These are phyloP conservation scores for Bryum argenteum DNA, from an alignment of 225 moss, liverwort and hornwort genomes.

Conservation along the genomic window DNA sequence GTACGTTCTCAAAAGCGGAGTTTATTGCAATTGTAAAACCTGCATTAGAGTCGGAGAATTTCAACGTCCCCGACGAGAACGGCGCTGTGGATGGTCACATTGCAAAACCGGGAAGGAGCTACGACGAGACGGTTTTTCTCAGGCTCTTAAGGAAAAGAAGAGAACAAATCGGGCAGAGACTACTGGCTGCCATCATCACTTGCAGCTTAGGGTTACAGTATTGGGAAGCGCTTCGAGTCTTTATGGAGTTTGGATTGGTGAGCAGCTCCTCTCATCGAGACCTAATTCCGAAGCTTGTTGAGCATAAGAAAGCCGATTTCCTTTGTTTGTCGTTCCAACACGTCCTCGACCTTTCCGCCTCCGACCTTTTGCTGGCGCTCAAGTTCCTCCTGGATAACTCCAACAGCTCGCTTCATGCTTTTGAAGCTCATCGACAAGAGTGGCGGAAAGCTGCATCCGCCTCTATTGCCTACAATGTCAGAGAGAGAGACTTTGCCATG, in stretches of 20 bases:
- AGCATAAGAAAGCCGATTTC: conserved; percentile 44
- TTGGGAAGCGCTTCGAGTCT: conserved; percentile 51
- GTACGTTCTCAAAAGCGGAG: conserved; percentile 32
- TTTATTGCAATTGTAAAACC: conserved; percentile 40
- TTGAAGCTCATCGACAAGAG: conserved; percentile 50
- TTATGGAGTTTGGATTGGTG: conserved; percentile 56
- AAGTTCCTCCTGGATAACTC: conserved; percentile 59
- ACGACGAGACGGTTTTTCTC: conserved; percentile 43
- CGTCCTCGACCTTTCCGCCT: conserved; percentile 67
- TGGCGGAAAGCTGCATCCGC: conserved; percentile 61
- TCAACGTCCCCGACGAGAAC: conserved; percentile 21
- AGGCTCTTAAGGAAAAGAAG: conserved; percentile 35
- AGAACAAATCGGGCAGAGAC: conserved; percentile 44
- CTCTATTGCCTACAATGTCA: conserved; percentile 45
- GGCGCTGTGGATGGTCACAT: conserved; percentile 29
- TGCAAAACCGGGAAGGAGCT: neutral
- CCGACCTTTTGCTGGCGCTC: conserved; percentile 57
- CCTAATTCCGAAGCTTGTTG: conserved; percentile 59
- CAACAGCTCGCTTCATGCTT: conserved; percentile 37
- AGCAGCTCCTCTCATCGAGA: conserved; percentile 40
- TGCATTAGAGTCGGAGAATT: conserved; percentile 23
- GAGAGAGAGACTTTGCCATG: neutral
- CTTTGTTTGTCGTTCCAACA: conserved; percentile 44
- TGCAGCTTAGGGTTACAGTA: conserved; percentile 54
- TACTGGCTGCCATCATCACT: conserved; percentile 51